Percentiles rank a stretch among this genome's conserved stretches.
phyloP scores from a whole-genome alignment of 305 asterid genomes.

The Solanum chacoense region DNA sequence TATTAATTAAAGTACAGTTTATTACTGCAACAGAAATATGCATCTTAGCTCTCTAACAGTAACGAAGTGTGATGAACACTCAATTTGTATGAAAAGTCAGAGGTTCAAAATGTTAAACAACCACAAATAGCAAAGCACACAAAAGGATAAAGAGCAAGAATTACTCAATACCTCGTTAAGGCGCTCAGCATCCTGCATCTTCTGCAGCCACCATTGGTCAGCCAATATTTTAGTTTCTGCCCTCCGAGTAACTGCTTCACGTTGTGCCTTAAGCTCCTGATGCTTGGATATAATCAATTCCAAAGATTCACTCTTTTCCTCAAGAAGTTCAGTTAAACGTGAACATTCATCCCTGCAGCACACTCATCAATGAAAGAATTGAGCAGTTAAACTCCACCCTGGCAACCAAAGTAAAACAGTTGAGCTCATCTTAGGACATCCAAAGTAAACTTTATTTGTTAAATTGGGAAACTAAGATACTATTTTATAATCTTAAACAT shows the following conservation, averaged over 20 bases:
- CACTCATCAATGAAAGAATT: not conserved
- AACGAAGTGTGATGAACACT: not conserved
- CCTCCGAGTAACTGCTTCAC: slow-evolving; percentile 46
- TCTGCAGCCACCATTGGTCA: slow-evolving; percentile 82
- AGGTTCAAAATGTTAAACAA: not conserved
- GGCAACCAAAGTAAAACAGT: not conserved
- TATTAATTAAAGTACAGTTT: not conserved
- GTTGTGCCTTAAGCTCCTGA: slow-evolving; percentile 52
- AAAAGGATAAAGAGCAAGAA: not conserved
- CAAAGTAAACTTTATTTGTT: not conserved
- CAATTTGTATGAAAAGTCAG: not conserved
- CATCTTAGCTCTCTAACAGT: not conserved
- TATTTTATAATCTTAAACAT: not conserved
- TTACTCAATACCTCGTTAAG: slow-evolving; percentile 59
- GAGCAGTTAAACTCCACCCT: not conserved
- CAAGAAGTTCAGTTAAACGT: slow-evolving; percentile 40
- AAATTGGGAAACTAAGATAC: not conserved
- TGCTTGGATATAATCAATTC: slow-evolving; percentile 67
- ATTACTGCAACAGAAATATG: not conserved
- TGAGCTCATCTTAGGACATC: not conserved
- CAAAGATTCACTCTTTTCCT: slow-evolving; percentile 68
- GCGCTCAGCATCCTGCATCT: slow-evolving; percentile 86
- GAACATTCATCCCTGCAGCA: slow-evolving; percentile 70
- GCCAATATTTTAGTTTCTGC: slow-evolving; percentile 72
- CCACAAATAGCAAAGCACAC: not conserved